These are phyloP conservation scores for Lyophyllum atratum DNA, from an alignment of 768 basidiomycete species.

Conservation along the genomic window DNA sequence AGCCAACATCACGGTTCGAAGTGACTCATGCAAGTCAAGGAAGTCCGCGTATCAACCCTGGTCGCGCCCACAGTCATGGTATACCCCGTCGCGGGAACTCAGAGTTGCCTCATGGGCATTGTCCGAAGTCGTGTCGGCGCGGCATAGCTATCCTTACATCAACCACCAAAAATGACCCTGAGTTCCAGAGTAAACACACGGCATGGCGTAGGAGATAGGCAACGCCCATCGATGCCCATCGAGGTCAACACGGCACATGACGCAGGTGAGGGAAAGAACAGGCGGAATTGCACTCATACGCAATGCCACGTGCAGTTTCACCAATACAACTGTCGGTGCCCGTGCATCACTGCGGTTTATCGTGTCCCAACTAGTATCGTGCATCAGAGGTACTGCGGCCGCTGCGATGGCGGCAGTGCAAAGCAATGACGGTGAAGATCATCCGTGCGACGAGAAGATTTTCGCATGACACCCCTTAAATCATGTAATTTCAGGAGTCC, in stretches of 20 bases:
- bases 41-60: not conserved
- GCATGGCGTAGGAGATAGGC: not conserved
- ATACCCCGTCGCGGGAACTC: not conserved
- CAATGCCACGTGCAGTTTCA: not conserved
- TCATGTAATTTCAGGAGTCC: not conserved
- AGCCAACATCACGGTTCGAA: not conserved
- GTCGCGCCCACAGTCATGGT: not conserved
- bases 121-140: not conserved
- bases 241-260: not conserved
- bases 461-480: too few relatives aligned
- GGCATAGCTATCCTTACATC: not conserved
- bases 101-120: not conserved
- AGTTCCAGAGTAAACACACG: conserved; percentile 19
- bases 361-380: not conserved
- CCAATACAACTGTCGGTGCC: not conserved
- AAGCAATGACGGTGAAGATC: not conserved
- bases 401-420: not conserved
- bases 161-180: conserved; percentile 2
- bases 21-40: not conserved
- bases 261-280: not conserved
- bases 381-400: not conserved
- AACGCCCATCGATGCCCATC: not conserved
- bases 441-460: not conserved
- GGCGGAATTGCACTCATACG: not conserved
- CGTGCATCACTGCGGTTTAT: not conserved